Percentiles rank a stretch among this genome's conserved stretches.
These are phyloP conservation scores for Ustilago loliicola DNA, from an alignment of 1,284 basidiomycete species.

Conservation along the genomic window DNA sequence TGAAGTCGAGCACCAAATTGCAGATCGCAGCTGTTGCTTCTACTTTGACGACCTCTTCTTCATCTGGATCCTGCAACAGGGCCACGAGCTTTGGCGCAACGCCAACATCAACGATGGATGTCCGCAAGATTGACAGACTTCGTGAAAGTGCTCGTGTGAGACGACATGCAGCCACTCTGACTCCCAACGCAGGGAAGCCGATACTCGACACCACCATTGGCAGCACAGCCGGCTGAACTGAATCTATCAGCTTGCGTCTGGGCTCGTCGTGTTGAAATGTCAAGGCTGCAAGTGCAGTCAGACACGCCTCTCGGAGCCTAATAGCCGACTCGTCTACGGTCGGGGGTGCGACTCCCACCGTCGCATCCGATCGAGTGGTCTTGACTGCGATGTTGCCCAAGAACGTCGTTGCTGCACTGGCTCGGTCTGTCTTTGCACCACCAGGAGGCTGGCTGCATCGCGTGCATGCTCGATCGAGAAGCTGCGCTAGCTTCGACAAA, in stretches of 20 bases:
- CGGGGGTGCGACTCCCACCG: constrained; percentile 36
- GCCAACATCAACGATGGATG: constrained; percentile 63
- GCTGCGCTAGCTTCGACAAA: constrained; percentile 38
- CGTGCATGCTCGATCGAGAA: constrained; percentile 48
- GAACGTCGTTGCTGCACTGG: constrained; percentile 13
- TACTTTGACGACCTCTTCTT: constrained; percentile 53
- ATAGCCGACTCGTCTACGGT: constrained; percentile 50
- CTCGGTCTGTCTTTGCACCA: constrained; percentile 17
- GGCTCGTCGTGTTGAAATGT: constrained; percentile 62
- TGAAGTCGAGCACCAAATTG: constrained; percentile 66
- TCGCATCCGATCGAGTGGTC: constrained; percentile 20
- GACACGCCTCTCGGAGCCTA: constrained; percentile 58
- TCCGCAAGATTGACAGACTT: constrained; percentile 63
- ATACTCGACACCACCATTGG: constrained; percentile 54
- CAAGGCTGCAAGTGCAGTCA: constrained; percentile 59
- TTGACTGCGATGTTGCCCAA: constrained; percentile 25
- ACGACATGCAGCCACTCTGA: constrained; percentile 62
- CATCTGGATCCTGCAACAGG: constrained; percentile 51
- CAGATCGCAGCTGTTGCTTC: constrained; percentile 63
- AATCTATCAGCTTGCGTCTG: constrained; percentile 56
- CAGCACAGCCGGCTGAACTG: constrained; percentile 54
- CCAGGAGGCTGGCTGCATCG: constrained; percentile 23
- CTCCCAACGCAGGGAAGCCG: constrained; percentile 53
- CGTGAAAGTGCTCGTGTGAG: constrained; percentile 60
- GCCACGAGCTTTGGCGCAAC: constrained; percentile 57